phyloP scores from a whole-genome alignment of 2,329 filamentous ascomycete species.

The Claviceps sp. region DNA sequence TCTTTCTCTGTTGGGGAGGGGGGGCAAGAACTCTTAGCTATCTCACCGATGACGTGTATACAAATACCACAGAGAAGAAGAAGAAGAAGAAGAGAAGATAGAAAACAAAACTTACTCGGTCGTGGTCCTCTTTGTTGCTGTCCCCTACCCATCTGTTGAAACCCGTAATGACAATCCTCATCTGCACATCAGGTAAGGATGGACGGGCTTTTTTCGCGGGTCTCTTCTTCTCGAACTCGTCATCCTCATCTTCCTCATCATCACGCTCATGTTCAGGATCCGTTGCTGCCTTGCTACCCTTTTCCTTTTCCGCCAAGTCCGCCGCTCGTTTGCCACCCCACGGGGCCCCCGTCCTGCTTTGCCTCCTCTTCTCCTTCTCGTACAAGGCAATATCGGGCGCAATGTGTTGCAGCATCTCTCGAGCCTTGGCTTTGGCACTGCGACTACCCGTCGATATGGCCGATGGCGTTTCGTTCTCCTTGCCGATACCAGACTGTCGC shows the following conservation, averaged over 20 bases:
- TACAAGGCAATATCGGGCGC: constrained; percentile 80
- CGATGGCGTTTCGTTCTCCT: constrained; percentile 75
- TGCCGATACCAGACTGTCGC: constrained; percentile 42
- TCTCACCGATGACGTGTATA: neutral
- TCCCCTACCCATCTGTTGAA: constrained; percentile 72
- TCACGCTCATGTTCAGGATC: constrained; percentile 29
- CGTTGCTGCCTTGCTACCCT: constrained; percentile 27
- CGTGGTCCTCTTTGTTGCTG: constrained; percentile 59
- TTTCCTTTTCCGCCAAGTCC: constrained; percentile 41
- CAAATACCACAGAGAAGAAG: neutral
- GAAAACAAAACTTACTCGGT: constrained; percentile 48
- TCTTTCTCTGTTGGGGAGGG: constrained; percentile 44
- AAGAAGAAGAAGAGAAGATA: neutral
- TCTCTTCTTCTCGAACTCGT: constrained; percentile 30
- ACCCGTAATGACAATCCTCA: constrained; percentile 70
- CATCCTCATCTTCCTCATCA: constrained; percentile 34
- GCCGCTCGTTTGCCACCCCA: constrained; percentile 53
- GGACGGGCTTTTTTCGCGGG: constrained; percentile 51
- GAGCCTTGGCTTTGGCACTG: constrained; percentile 76
- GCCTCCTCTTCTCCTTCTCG: constrained; percentile 83
- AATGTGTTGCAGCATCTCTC: constrained; percentile 61
- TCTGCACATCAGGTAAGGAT: constrained; percentile 46
- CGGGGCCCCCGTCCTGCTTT: constrained; percentile 32
- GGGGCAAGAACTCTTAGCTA: constrained; percentile 8
- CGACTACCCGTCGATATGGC: constrained; percentile 56